A percentile compares a stretch with the other conserved stretches of the same genome.
phyloP scores from a whole-genome alignment of 768 basidiomycete genomes.

The Xerocomellus intermedius region DNA sequence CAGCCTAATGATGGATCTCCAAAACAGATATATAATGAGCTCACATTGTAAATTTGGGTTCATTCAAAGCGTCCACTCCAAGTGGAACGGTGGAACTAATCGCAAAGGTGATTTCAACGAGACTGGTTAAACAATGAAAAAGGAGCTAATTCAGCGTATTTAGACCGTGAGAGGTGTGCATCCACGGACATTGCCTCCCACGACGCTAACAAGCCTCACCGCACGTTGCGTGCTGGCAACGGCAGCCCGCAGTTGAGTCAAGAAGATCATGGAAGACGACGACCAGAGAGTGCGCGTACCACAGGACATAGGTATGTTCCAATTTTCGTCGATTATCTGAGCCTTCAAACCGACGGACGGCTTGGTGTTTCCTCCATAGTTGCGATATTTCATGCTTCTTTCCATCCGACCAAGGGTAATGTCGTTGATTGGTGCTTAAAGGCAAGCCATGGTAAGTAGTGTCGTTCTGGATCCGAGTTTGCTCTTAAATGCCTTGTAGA shows the following conservation, averaged over 20 bases:
- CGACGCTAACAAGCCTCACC: constrained; percentile 19
- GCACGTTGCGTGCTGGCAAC: constrained; percentile 23
- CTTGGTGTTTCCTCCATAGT: constrained; percentile 39
- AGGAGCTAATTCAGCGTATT: constrained; percentile 22
- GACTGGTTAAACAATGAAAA: too few species aligned
- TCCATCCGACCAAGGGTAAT: constrained; percentile 82
- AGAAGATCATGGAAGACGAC: constrained; percentile 26
- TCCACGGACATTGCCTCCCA: constrained; percentile 21
- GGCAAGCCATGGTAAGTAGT: constrained; percentile 57
- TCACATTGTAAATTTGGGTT: not conserved
- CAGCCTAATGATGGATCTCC: not conserved
- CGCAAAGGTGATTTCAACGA: not conserved
- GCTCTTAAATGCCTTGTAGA: constrained; percentile 38
- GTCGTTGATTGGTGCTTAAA: constrained; percentile 77
- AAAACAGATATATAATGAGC: not conserved
- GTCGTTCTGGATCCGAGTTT: not conserved
- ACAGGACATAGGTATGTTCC: constrained; percentile 52
- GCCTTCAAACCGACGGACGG: not conserved
- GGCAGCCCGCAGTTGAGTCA: constrained; percentile 19
- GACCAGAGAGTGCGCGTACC: constrained; percentile 38
- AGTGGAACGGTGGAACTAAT: not conserved
- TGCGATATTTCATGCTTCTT: constrained; percentile 81
- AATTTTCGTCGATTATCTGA: not conserved
- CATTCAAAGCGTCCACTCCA: not conserved
- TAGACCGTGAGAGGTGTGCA: constrained; percentile 27